Evolutionary conservation across 805 yeast species (phyloP), one percentile per base, ranked within the genome.

Genomic region (Wickerhamomyces sydowiorum): DNA sequence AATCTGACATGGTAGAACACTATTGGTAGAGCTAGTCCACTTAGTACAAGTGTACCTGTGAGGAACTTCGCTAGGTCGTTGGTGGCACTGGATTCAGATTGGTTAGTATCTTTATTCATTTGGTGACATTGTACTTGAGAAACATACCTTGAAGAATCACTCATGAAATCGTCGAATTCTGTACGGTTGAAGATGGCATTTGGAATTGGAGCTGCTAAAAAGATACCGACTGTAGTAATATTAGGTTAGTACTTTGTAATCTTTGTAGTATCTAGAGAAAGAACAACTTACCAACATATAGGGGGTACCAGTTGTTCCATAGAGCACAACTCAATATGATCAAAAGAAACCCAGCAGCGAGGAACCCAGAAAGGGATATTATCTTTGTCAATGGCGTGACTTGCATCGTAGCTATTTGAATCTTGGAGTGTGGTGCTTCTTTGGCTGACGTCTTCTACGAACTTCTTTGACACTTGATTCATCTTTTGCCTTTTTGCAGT

Each of bases 251-350:
- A 8, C 33, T 19, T 12, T 20, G n/a, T 12, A 24, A 12, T 4
- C 15, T n/a, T n/a, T 15, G 23, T n/a, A n/a, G 19, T 6, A 10
- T 20, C 15, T 6, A 31, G 2, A 4, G 14, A 24, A 21, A 17
- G n/a, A 4, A 12, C 7, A 20, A 69, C 76, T 37, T 49, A 71
- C 76, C 73, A 50, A 85, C 87, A 30, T 82, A 73, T 44, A 91
- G 72, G 29, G 99, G 98, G 55, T 83, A 79, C 95, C 96, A 93
- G 61, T 88, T 89, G 37, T 86, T 85, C 66, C 78, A 87, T 12
- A 93, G 70, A 3, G 93, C 91, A 40, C 96, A 89, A 36, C 96
- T 88, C 27, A 93, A 70, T 21, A 91, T 86, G 35, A 90, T 88
- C 49, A 93, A 69, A 28, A 93, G 75, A 54, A 91, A 91, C 6